These are phyloP conservation scores for Phoma sp. DNA, from an alignment of 2,329 filamentous ascomycete species.

Conservation along the genomic window DNA sequence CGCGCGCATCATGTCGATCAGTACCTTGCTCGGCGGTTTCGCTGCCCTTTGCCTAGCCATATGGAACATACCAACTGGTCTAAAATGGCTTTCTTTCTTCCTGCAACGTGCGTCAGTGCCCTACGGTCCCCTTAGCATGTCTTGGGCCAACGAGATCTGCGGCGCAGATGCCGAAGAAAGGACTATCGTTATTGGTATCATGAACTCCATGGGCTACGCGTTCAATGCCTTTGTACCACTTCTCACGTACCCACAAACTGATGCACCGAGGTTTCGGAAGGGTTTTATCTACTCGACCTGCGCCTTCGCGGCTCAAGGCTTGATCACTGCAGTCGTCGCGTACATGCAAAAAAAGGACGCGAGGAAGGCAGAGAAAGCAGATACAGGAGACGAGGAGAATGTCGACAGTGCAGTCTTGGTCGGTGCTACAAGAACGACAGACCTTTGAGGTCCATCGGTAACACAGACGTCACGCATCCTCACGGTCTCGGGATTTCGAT, in stretches of 20 bases:
- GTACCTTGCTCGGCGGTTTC: slow-evolving; percentile 26
- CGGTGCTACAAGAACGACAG: slow-evolving; percentile 2
- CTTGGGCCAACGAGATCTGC: slow-evolving; percentile 58
- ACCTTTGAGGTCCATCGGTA: neutral
- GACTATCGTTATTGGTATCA: slow-evolving; percentile 54
- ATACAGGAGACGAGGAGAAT: slow-evolving; percentile 14
- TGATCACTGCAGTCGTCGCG: slow-evolving; percentile 21
- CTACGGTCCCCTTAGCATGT: slow-evolving; percentile 44
- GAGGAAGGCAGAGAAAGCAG: slow-evolving; percentile 9
- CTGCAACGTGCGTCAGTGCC: slow-evolving; percentile 38
- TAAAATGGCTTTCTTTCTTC: slow-evolving; percentile 44
- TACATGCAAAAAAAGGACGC: slow-evolving; percentile 23
- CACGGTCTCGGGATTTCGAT: neutral
- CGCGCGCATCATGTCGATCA: slow-evolving; percentile 23
- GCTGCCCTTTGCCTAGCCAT: slow-evolving; percentile 37
- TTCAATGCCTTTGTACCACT: slow-evolving; percentile 54
- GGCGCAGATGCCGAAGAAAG: slow-evolving; percentile 54
- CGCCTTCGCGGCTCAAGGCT: slow-evolving; percentile 20
- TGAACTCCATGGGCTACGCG: slow-evolving; percentile 54
- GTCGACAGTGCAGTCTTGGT: slow-evolving; percentile 4
- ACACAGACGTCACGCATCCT: neutral
- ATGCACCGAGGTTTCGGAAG: slow-evolving; percentile 25
- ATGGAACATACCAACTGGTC: slow-evolving; percentile 37
- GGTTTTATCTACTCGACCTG: slow-evolving; percentile 24
- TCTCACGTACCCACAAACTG: slow-evolving; percentile 27